Base-by-base conservation (phyloP, 441 rosid genomes). In the Pelargonium cotyledonis region DNA sequence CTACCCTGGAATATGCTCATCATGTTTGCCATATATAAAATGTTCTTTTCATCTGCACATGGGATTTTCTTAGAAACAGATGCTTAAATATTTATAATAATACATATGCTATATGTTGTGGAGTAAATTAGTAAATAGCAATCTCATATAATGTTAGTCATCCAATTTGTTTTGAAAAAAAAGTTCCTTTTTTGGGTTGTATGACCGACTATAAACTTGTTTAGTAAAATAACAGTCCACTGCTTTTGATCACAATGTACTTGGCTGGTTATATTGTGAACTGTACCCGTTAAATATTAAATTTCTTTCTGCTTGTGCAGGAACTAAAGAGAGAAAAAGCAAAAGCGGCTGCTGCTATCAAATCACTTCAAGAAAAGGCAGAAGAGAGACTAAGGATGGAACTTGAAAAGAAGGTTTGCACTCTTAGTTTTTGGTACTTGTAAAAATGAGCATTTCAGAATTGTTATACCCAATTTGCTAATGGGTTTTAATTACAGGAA, bases 281-380 rank as follows among this genome's bases (percentile, higher is more conserved):
- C 60, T 53, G 18, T 19, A 53, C 23, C 23, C 16, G 60, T 53
- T 53, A 18, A 53, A 19, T 19, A 53, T 15, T 16, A 18, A 53
- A 15, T 53, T 53, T 53, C 60, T 15, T 5, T 53, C n/a, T 53
- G 60, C 19, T 19, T 38, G 3, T 70, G 41, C 85, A 95, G 98
- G 98, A 92, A 85, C 72, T 95, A 74, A 90, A 88, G 78, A 87
- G 96, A 87, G 99, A 95, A 76, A 85, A 80, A 83, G 81, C 84
- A 74, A 92, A 90, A 81, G 95, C 96, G 72, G 96, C 89, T 14
- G 85, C 90, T 80, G 84, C 98, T 68, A 75, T 92, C 78, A 91
- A 85, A 77, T 70, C 87, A 8, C 85, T 90, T 77, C 89, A 90
- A 82, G 97, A 90, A 77, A 90, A 85, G 78, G 82, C 91, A 90